These are phyloP conservation scores for Smallanthus sonchifolius DNA, from an alignment of 129 eudicot species.

Conservation along the genomic window DNA sequence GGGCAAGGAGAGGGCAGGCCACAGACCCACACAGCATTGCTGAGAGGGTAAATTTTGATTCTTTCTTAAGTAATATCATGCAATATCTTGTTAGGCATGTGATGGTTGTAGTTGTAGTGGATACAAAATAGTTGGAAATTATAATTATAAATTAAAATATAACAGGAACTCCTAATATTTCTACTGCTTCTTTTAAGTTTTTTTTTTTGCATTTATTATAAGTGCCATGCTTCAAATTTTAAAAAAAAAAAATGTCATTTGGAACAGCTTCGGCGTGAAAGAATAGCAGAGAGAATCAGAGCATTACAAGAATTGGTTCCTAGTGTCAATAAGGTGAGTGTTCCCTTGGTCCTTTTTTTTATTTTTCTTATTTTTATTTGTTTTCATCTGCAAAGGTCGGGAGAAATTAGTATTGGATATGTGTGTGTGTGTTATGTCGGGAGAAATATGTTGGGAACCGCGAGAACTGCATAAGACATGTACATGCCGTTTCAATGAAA, in stretches of 20 bases:
- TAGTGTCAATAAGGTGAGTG: constrained; percentile 84
- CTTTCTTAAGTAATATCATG: background rate
- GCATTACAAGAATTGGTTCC: constrained; percentile 97
- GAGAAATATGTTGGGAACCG: too few species aligned
- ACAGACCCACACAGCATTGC: constrained; percentile 99
- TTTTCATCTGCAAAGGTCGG: background rate
- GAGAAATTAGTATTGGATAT: background rate
- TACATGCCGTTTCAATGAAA: too few species aligned
- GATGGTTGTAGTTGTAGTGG: background rate
- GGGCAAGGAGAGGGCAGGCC: constrained; percentile 97
- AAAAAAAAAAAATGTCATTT: constrained; percentile 1
- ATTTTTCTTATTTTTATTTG: background rate
- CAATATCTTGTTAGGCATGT: background rate
- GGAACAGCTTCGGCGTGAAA: constrained; percentile 83
- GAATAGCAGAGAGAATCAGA: constrained; percentile 93
- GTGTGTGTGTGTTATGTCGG: too few species aligned
- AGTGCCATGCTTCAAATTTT: background rate
- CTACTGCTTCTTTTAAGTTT: background rate
- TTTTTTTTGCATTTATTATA: background rate
- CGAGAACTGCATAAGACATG: too few species aligned
- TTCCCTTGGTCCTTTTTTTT: constrained; percentile 2
- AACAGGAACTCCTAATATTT: background rate
- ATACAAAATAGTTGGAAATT: background rate
- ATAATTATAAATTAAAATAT: background rate
- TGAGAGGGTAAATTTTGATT: constrained; percentile 65